phyloP scores from a whole-genome alignment of 2,329 filamentous ascomycete genomes.

The Sordariomycetes sp. region DNA sequence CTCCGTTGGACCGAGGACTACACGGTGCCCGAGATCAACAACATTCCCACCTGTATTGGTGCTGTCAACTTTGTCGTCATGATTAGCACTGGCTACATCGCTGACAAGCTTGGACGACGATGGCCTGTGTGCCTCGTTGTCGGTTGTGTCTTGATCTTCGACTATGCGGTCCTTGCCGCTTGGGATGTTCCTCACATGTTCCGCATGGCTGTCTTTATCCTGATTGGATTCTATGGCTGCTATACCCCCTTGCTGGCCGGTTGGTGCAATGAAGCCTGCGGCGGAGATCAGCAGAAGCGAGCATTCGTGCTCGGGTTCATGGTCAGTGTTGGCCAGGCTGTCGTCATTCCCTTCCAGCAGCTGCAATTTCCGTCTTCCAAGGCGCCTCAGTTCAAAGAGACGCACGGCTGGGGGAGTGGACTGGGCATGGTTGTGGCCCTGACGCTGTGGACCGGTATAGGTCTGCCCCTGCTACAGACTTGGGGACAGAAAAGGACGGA shows the following conservation, averaged over 20 bases:
- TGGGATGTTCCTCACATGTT: constrained; percentile 27
- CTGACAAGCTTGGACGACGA: constrained; percentile 25
- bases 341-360: constrained; percentile 29
- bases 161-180: constrained; percentile 23
- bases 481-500: too few species aligned
- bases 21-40: constrained; percentile 30
- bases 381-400: constrained; percentile 22
- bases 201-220: constrained; percentile 27
- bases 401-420: constrained; percentile 24
- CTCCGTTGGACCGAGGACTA: constrained; percentile 24
- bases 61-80: constrained; percentile 33
- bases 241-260: constrained; percentile 30
- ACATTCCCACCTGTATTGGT: constrained; percentile 31
- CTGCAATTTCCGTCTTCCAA: constrained; percentile 24
- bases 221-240: constrained; percentile 29
- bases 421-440: constrained; percentile 20
- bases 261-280: constrained; percentile 29
- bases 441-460: constrained; percentile 23
- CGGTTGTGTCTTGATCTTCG: constrained; percentile 22
- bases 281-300: constrained; percentile 31
- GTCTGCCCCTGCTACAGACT: constrained; percentile 16
- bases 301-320: constrained; percentile 29
- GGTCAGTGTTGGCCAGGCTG: constrained; percentile 24
- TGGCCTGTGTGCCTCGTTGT: constrained; percentile 25
- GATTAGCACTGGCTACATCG: constrained; percentile 22